Evolutionary conservation across 225 moss, liverwort and hornwort species (phyloP).

Genomic region (Anthoceros angustus): DNA sequence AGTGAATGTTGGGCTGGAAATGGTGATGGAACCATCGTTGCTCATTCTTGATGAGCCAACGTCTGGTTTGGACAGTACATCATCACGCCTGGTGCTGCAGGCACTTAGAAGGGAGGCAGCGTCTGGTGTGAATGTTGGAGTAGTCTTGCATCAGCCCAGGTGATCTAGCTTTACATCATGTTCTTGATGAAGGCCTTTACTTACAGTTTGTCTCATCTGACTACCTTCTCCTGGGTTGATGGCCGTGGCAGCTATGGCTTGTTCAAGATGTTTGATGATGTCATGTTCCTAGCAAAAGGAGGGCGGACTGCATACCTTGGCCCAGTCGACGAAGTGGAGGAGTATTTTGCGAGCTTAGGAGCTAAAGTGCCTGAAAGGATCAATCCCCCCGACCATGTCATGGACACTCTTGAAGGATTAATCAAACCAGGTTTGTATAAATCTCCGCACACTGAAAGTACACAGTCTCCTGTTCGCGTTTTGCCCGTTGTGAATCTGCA

Average conservation of each 20-base stretch:
- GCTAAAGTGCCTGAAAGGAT: conserved; percentile 66
- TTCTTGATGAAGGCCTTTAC: not conserved
- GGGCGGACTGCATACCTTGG: conserved; percentile 80
- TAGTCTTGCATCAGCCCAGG: conserved; percentile 98
- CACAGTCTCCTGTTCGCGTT: not conserved
- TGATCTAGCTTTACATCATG: conserved; percentile 8
- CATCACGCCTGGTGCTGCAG: conserved; percentile 78
- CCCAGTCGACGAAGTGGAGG: conserved; percentile 60
- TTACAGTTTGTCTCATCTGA: not conserved
- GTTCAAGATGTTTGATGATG: conserved; percentile 89
- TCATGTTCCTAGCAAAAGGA: conserved; percentile 72
- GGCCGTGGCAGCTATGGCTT: conserved; percentile 50
- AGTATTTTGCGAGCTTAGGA: conserved; percentile 50
- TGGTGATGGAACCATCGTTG: conserved; percentile 90
- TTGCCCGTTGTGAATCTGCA: not conserved
- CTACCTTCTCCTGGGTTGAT: not conserved
- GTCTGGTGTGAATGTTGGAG: conserved; percentile 72
- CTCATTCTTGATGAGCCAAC: conserved; percentile 86
- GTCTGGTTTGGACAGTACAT: conserved; percentile 89
- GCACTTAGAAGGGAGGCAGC: conserved; percentile 65
- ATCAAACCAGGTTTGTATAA: not conserved
- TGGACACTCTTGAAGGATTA: conserved; percentile 77
- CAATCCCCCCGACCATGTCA: conserved; percentile 82
- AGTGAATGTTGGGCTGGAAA: conserved; percentile 86
- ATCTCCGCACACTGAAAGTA: not conserved